A percentile compares a stretch with the other conserved stretches of the same genome.
These are phyloP conservation scores for Teratosphaeria destructans DNA, from an alignment of 2,329 filamentous ascomycete genomes.

Conservation along the genomic window DNA sequence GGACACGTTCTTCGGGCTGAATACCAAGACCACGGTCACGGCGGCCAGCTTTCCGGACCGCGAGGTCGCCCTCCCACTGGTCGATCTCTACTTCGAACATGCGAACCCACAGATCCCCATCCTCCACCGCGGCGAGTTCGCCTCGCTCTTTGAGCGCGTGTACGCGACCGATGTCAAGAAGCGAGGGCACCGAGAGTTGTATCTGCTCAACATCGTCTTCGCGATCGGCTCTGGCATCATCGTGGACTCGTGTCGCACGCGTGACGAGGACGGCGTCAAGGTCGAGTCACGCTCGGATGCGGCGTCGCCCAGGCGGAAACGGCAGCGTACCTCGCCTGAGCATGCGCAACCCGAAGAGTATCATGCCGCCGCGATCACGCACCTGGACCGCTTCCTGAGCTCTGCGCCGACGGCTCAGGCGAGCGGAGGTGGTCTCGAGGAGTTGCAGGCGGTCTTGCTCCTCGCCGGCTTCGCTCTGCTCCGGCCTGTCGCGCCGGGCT, in stretches of 20 bases:
- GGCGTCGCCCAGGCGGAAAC: conserved; percentile 28
- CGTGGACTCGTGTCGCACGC: conserved; percentile 44
- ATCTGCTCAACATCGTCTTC: conserved; percentile 93
- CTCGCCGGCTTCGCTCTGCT: conserved; percentile 86
- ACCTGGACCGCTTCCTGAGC: conserved; percentile 73
- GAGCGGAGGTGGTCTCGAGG: conserved; percentile 81
- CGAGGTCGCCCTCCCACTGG: conserved; percentile 60
- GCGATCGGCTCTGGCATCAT: conserved; percentile 93
- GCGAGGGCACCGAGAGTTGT: conserved; percentile 70
- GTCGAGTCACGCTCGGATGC: conserved; percentile 22
- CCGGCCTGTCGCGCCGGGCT: conserved; percentile 78
- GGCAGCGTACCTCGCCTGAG: conserved; percentile 41
- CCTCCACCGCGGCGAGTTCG: conserved; percentile 79
- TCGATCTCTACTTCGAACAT: conserved; percentile 85
- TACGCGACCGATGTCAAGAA: conserved; percentile 59
- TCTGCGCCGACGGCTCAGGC: conserved; percentile 54
- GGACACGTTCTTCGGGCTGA: conserved; percentile 93
- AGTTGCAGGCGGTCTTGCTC: conserved; percentile 84
- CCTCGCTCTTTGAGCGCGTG: conserved; percentile 73
- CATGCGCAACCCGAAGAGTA: conserved; percentile 79
- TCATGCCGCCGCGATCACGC: conserved; percentile 85
- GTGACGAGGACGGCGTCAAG: conserved; percentile 4
- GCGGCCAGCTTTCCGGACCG: conserved; percentile 74
- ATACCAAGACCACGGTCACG: conserved; percentile 79
- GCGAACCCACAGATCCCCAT: conserved; percentile 94